Base-by-base conservation (phyloP, 1,284 basidiomycete genomes). In the Pyrrhoderma lamaoense region DNA sequence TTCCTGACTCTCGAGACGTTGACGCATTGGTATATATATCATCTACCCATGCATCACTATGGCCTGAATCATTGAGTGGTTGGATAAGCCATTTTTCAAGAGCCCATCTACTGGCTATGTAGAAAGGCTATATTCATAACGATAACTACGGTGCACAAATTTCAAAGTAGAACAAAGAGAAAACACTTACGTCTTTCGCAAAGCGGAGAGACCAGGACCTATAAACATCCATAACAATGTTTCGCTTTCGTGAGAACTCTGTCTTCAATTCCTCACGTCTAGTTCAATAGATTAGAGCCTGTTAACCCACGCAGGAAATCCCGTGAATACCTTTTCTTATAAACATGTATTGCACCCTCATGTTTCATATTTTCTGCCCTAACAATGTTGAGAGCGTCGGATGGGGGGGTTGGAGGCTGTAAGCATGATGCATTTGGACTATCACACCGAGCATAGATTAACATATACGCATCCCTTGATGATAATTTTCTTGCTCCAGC, bases 391-490 rank as follows among this genome's bases (percentile, higher is more conserved):
- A 73, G 54, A 2, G 85, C 81, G 34, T 69, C 56, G 2, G 87
- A 82, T 19, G 83, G 80, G 21, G 47, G 54, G 13, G 36, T 16
- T 1, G 46, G 44, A n/a, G 25, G 14, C 18, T 22, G 16, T 7
- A 31, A 23, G n/a, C 25, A 16, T 14, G 34, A 38, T 16, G 9
- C 19, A 2, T 46, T 42, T n/a, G 37, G 42, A 8, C 19, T 36
- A 47, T 62, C 51, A 36, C 62, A 64, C 8, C 78, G 77, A 38
- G 79, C 76, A 66, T 95, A 96, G 47, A 96, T 83, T 36, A 95
- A 75, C 91, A 95, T 93, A 67, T 96, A 95, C 21, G 89, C 90
- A 59, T 93, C 89, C 64, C 79, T 85, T 0, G 90, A 93, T 0
- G 76, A 72, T 53, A 81, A 65, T 35, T 51, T 51, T 35, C 52